These are phyloP conservation scores for Phytophthora quininea DNA, from an alignment of 352 stramenopile species.

Conservation along the genomic window DNA sequence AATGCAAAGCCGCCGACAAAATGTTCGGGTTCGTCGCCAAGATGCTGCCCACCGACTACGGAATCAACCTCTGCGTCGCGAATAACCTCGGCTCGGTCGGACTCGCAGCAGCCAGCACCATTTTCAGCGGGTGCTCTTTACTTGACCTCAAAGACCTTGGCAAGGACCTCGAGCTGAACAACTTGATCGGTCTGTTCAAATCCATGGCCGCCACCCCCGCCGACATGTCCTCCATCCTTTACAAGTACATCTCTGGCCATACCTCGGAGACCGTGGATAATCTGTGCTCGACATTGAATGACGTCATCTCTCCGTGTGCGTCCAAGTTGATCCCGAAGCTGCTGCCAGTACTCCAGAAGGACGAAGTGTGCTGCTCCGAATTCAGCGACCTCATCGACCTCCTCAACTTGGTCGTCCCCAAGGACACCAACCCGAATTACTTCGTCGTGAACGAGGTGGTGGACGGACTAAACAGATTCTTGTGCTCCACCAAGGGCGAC, in stretches of 20 bases:
- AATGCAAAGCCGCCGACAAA: conserved; percentile 29
- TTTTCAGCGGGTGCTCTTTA: conserved; percentile 45
- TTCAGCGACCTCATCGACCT: conserved; percentile 59
- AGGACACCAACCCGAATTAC: conserved; percentile 37
- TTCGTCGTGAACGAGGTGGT: conserved; percentile 63
- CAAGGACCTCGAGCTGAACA: conserved; percentile 35
- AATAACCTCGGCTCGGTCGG: conserved; percentile 48
- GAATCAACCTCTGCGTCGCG: conserved; percentile 54
- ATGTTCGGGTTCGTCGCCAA: conserved; percentile 36
- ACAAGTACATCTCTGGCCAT: conserved; percentile 51
- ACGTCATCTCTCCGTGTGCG: conserved; percentile 45
- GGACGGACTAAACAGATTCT: conserved; percentile 54
- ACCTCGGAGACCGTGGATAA: conserved; percentile 38
- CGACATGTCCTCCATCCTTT: conserved; percentile 45
- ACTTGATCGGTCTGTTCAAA: conserved; percentile 34
- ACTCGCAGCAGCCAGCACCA: conserved; percentile 32
- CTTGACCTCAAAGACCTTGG: conserved; percentile 42
- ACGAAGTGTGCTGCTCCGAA: conserved; percentile 52
- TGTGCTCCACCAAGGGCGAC: conserved; percentile 50
- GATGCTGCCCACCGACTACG: conserved; percentile 39
- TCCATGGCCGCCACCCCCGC: conserved; percentile 40
- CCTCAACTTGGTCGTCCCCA: conserved; percentile 52
- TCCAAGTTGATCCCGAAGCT: conserved; percentile 43
- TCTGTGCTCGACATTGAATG: conserved; percentile 50
- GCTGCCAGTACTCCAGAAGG: conserved; percentile 36